phyloP scores from a whole-genome alignment of 768 basidiomycete species.

The Suillus variegatus region DNA sequence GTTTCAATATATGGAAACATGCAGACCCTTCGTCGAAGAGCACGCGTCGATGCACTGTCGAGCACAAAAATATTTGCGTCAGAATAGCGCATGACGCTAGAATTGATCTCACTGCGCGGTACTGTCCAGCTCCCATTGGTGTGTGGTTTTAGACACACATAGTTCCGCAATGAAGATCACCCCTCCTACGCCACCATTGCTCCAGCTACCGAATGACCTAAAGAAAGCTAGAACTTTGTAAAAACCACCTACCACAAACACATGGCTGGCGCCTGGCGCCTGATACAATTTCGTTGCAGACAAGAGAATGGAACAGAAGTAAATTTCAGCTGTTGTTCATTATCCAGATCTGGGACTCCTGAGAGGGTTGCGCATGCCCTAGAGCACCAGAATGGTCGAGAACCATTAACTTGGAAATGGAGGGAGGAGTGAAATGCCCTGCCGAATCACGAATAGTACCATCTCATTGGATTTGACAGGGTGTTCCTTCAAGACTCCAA shows the following conservation, averaged over 20 bases:
- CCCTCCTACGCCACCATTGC: neutral
- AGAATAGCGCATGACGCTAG: neutral
- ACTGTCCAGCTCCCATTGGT: neutral
- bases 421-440: neutral
- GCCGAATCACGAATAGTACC: neutral
- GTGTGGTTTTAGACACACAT: neutral
- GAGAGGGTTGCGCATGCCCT: neutral
- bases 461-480: neutral
- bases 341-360: too few relatives aligned
- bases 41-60: neutral
- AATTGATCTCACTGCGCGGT: neutral
- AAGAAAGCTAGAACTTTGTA: neutral
- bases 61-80: neutral
- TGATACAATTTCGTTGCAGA: neutral
- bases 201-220: neutral
- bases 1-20: neutral
- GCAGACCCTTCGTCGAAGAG: neutral
- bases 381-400: neutral
- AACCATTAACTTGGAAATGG: neutral
- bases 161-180: neutral
- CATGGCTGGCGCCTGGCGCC: neutral
- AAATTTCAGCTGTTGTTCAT: neutral
- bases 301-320: constrained; percentile 6
- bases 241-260: neutral
- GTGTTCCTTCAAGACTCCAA: neutral